Evolutionary conservation across 257 asterid species (phyloP).

Genomic region (Oldenlandia corymbosa): DNA sequence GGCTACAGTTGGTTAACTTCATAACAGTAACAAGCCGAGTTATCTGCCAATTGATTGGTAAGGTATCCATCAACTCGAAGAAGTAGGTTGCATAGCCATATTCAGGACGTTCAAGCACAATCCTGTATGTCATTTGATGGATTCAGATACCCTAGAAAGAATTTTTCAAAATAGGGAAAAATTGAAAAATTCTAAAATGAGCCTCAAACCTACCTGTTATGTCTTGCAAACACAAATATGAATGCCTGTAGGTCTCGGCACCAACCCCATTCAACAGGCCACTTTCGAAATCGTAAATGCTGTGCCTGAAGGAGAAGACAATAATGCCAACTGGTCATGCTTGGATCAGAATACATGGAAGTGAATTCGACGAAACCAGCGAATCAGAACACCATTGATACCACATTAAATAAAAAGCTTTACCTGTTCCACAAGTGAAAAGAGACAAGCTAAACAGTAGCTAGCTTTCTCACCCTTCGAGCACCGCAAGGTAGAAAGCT

Average conservation of each 20-base stretch:
- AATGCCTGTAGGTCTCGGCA: slow-evolving; percentile 90
- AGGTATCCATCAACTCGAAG: slow-evolving; percentile 56
- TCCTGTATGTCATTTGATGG: slow-evolving; percentile 43
- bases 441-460: slow-evolving; percentile 80
- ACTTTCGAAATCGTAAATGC: slow-evolving; percentile 57
- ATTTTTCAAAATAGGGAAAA: too few species aligned
- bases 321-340: background rate
- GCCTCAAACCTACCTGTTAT: slow-evolving; percentile 64
- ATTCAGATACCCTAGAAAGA: background rate
- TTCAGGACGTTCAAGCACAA: slow-evolving; percentile 98
- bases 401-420: slow-evolving; percentile 6
- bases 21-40: slow-evolving; percentile 68
- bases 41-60: slow-evolving; percentile 78
- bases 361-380: background rate
- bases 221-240: slow-evolving; percentile 86
- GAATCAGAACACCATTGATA: background rate
- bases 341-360: background rate
- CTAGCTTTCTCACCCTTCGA: slow-evolving; percentile 56
- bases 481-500: slow-evolving; percentile 39
- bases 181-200: slow-evolving; percentile 6
- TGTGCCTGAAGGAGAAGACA: slow-evolving; percentile 46
- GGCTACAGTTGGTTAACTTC: slow-evolving; percentile 81
- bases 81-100: slow-evolving; percentile 96
- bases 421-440: slow-evolving; percentile 97
- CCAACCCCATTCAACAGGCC: slow-evolving; percentile 99